Evolutionary conservation across 1,139 yeast species (phyloP).

Genomic region (Kurtzmaniella quercitrusa): DNA sequence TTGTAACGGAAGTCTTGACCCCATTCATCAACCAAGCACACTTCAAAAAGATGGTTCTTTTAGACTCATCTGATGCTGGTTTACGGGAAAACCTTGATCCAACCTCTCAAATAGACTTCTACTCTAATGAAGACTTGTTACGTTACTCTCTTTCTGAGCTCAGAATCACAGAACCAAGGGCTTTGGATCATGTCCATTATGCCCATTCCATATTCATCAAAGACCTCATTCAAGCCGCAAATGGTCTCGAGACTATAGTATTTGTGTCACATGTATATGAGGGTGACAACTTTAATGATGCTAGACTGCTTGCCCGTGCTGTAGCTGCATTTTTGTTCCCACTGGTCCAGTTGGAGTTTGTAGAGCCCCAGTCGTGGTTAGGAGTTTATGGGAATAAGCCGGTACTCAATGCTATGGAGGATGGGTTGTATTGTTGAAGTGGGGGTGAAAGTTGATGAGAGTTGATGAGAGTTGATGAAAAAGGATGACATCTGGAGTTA

Average conservation of each 20-base stretch:
- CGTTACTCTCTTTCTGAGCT: conserved; percentile 29
- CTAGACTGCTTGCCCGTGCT: conserved; percentile 48
- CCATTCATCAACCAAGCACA: conserved; percentile 41
- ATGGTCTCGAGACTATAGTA: conserved; percentile 16
- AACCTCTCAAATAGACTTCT: conserved; percentile 26
- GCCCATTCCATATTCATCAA: conserved; percentile 15
- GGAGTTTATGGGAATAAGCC: conserved; percentile 78
- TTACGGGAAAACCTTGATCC: conserved; percentile 22
- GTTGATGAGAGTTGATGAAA: no score
- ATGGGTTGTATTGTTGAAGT: conserved; percentile 62
- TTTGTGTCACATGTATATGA: conserved; percentile 66
- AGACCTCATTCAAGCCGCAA: conserved; percentile 8
- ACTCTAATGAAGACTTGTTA: conserved; percentile 31
- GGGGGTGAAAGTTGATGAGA: not conserved
- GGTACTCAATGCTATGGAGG: conserved; percentile 66
- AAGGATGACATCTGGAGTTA: no score
- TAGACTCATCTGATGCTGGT: conserved; percentile 75
- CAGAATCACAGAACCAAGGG: conserved; percentile 13
- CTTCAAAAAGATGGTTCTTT: conserved; percentile 48
- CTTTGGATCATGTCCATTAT: conserved; percentile 8
- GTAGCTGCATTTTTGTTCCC: conserved; percentile 21
- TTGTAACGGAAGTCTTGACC: conserved; percentile 48
- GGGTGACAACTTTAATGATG: conserved; percentile 83
- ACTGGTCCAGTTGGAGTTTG: conserved; percentile 23
- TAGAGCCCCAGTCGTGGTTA: conserved; percentile 72